phyloP scores from a whole-genome alignment of 208 protist species.

The Trypanosoma conorhini region DNA sequence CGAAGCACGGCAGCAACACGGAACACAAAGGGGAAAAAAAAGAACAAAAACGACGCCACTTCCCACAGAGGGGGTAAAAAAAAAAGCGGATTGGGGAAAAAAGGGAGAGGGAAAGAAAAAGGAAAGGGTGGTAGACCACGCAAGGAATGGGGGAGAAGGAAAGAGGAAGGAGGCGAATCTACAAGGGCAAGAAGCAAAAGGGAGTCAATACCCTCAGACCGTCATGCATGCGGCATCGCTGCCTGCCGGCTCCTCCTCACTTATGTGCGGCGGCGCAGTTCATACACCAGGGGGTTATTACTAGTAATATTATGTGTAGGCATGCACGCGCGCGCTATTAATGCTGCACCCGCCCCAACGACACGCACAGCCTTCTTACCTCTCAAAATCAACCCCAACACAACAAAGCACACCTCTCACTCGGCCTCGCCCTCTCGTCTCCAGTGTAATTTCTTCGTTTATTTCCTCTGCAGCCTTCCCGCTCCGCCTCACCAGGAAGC shows the following conservation, averaged over 20 bases:
- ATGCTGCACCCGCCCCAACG: too few species aligned
- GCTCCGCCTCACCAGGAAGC: background rate
- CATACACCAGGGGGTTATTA: background rate
- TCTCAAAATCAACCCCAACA: too few species aligned
- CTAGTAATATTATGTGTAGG: background rate
- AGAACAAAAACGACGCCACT: background rate
- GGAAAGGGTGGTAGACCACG: too few species aligned
- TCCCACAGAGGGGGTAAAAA: too few species aligned
- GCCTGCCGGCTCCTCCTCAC: background rate
- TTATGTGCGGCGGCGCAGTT: background rate
- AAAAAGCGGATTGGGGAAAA: too few species aligned
- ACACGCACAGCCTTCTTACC: too few species aligned
- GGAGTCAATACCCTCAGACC: background rate
- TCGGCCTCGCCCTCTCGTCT: background rate
- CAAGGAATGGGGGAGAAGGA: background rate
- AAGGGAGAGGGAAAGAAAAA: too few species aligned
- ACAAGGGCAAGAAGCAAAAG: background rate
- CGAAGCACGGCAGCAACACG: background rate
- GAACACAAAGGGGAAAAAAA: slow-evolving; percentile 1
- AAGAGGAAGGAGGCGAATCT: background rate
- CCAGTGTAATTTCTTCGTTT: background rate
- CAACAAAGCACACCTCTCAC: background rate
- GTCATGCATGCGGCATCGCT: background rate
- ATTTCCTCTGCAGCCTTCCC: background rate
- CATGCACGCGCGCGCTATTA: background rate